Evolutionary conservation across 192 early-diverging fungal species (phyloP), one percentile per base, ranked within the genome.

Genomic region (Podila horticola): DNA sequence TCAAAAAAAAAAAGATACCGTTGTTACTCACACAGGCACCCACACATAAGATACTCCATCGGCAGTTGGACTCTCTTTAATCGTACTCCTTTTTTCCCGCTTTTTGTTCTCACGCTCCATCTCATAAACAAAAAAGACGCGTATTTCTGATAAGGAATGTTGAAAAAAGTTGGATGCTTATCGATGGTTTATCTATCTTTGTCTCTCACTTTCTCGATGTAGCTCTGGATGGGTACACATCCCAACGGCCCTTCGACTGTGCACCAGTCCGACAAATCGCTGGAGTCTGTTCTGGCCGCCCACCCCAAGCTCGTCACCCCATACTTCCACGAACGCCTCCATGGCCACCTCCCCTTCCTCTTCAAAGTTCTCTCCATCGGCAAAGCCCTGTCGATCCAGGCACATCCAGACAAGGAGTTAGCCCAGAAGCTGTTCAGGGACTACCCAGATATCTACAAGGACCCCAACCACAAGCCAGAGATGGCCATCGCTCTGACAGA

Each of bases 191-290:
- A n/a, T 34, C 24, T 50, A 17, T 51, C 33, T 20, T 31, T 26
- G 15, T 30, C 24, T 60, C 64, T 69, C 45, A 48, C 12, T 79
- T 62, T 60, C 48, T 34, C 28, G 31, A 36, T 38, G 28, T 74
- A 91, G 94, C 90, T 99, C 22, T 98, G 96, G 96, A 98, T 99
- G 97, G 97, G 97, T 28, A 99, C 98, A 11, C 98, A 99, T 74
- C 93, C 96, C 4, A 98, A 92, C 82, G 97, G 89, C 2, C 96
- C 97, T 3, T 95, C 94, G 5, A 84, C 70, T 11, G 22, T 86
- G 51, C 69, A 87, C 33, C 66, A 83, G 34, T 59, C 72, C 30
- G 63, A 75, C 6, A 83, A 75, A 24, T 86, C 91, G 3, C 86
- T 97, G 28, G 91, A 90, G 68, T 83, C 86, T 22, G 62, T 94